phyloP scores from a whole-genome alignment of 1,284 basidiomycete species.

The Exobasidium rhododendri region DNA sequence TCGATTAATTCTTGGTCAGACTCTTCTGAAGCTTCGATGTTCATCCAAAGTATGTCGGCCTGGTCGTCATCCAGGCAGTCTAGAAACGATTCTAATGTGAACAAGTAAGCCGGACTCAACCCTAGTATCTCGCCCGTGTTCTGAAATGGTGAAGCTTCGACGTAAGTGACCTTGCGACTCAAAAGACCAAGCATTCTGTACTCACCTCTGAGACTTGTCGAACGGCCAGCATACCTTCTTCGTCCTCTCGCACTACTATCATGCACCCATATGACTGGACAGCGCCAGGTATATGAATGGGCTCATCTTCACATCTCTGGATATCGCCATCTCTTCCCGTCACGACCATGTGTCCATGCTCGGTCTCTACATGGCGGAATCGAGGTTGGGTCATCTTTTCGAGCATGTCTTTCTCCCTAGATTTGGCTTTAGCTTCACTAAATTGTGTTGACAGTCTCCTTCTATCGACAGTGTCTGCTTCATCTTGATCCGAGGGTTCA shows the following conservation, averaged over 20 bases:
- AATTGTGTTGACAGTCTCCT: neutral
- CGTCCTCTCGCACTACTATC: constrained; percentile 69
- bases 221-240: constrained; percentile 66
- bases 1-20: constrained; percentile 58
- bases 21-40: constrained; percentile 67
- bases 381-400: constrained; percentile 52
- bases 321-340: constrained; percentile 69
- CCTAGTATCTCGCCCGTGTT: constrained; percentile 71
- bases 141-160: constrained; percentile 13
- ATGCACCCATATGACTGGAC: constrained; percentile 82
- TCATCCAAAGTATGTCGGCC: constrained; percentile 72
- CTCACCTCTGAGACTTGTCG: constrained; percentile 78
- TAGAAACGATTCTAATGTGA: constrained; percentile 73
- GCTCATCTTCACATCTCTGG: constrained; percentile 77
- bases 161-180: neutral
- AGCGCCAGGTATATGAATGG: constrained; percentile 78
- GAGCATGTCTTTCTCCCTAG: constrained; percentile 14
- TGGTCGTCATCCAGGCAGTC: constrained; percentile 70
- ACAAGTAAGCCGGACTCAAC: constrained; percentile 72
- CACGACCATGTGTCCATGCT: constrained; percentile 70
- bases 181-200: constrained; percentile 17
- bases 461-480: neutral
- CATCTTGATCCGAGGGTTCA: neutral
- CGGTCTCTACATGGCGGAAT: constrained; percentile 68
- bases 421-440: too few relatives aligned